Evolutionary conservation across 2,329 filamentous ascomycete species (phyloP), one percentile per base, ranked within the genome.

Genomic region (Rhytidhysteron rufulum): DNA sequence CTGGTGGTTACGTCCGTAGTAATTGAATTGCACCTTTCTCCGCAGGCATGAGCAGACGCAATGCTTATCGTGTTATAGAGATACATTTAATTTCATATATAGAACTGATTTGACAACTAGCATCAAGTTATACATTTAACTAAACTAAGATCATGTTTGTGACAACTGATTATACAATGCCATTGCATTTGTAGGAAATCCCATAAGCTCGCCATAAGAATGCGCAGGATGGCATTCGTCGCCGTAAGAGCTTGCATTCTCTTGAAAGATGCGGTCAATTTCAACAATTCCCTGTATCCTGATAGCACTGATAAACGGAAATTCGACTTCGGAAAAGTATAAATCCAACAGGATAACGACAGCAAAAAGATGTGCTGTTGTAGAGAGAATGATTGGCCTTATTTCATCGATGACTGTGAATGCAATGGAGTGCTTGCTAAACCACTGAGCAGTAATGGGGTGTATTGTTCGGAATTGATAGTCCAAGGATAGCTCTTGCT

Each of bases 91-190:
- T n/a, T n/a, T n/a, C n/a, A n/a, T n/a, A n/a, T n/a, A n/a, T n/a
- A n/a, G n/a, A n/a, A n/a, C n/a, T n/a, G n/a, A n/a, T n/a, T n/a
- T n/a, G n/a, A n/a, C n/a, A n/a, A n/a, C n/a, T n/a, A n/a, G n/a
- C n/a, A n/a, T n/a, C n/a, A n/a, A n/a, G n/a, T n/a, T n/a, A n/a
- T n/a, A n/a, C n/a, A n/a, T n/a, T n/a, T n/a, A n/a, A n/a, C n/a
- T n/a, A n/a, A n/a, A n/a, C n/a, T n/a, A 2, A 37, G 48, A 6
- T 27, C 24, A 27, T 27, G 24, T 27, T 27, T 13, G 8, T 27
- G 13, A 8, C 13, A 27, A 13, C 13, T 13, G 24, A 27, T 27
- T 8, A 13, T 27, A 27, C 13, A 27, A 13, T 27, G 7, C 8
- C 24, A 27, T 13, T 27, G 24, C 13, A 27, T 7, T 27, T 8